phyloP scores from a whole-genome alignment of 2,329 filamentous ascomycete species.

The Coniochaeta sp. region DNA sequence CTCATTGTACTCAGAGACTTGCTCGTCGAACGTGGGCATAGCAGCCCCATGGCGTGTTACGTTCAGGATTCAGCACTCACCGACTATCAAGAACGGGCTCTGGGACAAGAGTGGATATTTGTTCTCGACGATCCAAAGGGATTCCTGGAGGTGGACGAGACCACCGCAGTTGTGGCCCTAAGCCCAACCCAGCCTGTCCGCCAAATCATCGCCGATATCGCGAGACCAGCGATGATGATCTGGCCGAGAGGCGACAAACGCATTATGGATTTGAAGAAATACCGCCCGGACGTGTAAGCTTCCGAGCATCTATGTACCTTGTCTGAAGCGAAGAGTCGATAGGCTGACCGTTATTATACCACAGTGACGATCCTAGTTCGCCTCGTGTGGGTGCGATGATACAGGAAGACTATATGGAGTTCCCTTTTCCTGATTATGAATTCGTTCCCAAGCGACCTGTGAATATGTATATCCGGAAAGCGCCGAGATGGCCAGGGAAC shows the following conservation, averaged over 20 bases:
- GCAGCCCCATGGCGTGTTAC: background rate
- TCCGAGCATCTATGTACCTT: background rate
- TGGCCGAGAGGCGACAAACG: constrained; percentile 5
- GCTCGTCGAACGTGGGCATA: background rate
- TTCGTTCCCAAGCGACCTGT: background rate
- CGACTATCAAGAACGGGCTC: background rate
- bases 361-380: background rate
- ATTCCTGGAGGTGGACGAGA: constrained; percentile 12
- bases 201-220: constrained; percentile 13
- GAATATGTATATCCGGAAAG: background rate
- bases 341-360: background rate
- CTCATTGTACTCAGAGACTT: background rate
- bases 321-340: background rate
- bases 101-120: background rate
- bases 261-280: background rate
- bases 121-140: constrained; percentile 9
- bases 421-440: background rate
- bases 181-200: constrained; percentile 11
- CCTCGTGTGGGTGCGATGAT: background rate
- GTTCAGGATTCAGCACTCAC: background rate
- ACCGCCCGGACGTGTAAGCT: background rate
- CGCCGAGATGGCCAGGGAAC: no score
- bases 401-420: background rate
- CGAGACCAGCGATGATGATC: constrained; percentile 12
- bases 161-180: constrained; percentile 10